Percentiles rank a stretch among this genome's conserved stretches.
phyloP scores from a whole-genome alignment of 768 basidiomycete species.

The Hericium alpestre region DNA sequence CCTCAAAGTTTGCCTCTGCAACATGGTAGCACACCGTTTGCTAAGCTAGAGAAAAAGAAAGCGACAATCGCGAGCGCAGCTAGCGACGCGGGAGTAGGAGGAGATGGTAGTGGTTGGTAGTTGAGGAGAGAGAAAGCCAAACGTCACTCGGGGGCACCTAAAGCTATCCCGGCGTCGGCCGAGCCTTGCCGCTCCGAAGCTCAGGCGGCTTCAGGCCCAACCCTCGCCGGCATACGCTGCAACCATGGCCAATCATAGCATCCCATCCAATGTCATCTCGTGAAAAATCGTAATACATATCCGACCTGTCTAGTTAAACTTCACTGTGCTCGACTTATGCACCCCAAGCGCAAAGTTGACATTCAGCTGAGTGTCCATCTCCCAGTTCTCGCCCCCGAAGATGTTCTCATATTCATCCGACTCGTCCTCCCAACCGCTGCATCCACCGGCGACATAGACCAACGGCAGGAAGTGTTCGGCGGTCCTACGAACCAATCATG shows the following conservation, averaged over 20 bases:
- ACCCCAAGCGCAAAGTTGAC: conserved; percentile 4
- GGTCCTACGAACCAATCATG: background rate
- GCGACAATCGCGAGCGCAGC: background rate
- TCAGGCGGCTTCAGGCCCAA: background rate
- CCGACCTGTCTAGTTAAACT: no score
- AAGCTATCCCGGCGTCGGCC: background rate
- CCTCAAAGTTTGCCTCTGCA: conserved; percentile 27
- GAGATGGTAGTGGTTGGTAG: background rate
- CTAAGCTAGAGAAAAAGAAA: background rate
- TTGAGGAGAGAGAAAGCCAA: background rate
- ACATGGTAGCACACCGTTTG: conserved; percentile 17
- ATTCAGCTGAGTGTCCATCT: conserved; percentile 7
- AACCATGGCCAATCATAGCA: background rate
- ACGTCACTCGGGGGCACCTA: background rate
- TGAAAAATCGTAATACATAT: no score
- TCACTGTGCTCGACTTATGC: background rate
- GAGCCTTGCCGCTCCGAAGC: background rate
- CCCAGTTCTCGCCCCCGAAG: conserved; percentile 5
- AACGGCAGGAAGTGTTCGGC: conserved; percentile 4
- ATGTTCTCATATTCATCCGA: background rate
- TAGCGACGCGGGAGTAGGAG: background rate
- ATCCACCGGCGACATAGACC: conserved; percentile 3
- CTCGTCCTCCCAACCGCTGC: conserved; percentile 5
- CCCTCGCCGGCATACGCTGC: background rate
- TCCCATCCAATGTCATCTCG: no score